Base-by-base conservation (phyloP, 805 yeast species). In the Candida oleophila region DNA sequence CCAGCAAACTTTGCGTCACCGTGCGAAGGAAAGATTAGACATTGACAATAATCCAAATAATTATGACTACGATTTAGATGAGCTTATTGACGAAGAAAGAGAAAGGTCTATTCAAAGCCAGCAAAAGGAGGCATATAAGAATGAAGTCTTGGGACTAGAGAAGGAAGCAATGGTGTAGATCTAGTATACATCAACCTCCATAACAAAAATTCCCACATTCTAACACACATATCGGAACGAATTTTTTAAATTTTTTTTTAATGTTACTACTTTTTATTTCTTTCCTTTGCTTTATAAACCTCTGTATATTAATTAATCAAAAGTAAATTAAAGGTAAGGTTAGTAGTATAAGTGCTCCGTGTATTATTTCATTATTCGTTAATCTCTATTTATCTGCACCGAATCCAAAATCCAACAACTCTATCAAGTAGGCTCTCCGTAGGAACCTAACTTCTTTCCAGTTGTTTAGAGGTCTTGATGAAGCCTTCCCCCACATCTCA, bases 61-160 rank as follows among this genome's bases (percentile, higher is more conserved):
- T 38, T 72, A 66, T 51, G 77, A 72, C 52, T 72, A 70, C 43
- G 77, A 73, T 45, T 59, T 73, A 45, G 77, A 73, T 50, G 74
- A 71, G 47, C 63, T 73, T 53, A 71, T 71, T 34, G 53, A 56
- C 21, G 76, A 73, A 39, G 73, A 68, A 43, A 57, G 53, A 8
- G 59, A 55, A 38, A 50, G 49, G 4, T 67, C 66, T 4, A 50
- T 47, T 2, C 39, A 47, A 33, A 42, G 46, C 8, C 41, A 40
- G 14, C 22, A 22, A 12, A 22, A 19, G 11, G 49, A 46, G 21
- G 34, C 22, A 15, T 47, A 47, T 28, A 16, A 16, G 19, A 39
- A 39, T 19, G 42, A 42, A 22, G 18, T 18, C 3, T 19, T 43
- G 33, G 49, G 49, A 12, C 25, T 33, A 22, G 44, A 38, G 22